These are phyloP conservation scores for Huntiella savannae DNA, from an alignment of 2,329 filamentous ascomycete species.

Conservation along the genomic window DNA sequence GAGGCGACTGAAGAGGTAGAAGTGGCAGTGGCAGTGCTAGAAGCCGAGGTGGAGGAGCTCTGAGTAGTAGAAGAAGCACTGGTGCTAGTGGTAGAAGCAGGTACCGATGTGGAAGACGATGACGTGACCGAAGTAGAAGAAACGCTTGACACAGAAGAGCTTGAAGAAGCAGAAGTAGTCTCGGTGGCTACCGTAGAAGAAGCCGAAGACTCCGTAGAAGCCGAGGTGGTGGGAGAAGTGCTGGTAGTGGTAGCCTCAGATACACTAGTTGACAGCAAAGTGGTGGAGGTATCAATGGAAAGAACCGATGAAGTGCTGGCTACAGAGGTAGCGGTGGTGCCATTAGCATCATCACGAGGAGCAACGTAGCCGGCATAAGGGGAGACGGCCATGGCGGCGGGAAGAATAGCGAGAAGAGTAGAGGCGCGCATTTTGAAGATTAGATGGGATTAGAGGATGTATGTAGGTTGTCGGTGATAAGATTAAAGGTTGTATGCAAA, in stretches of 20 bases:
- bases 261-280: slow-evolving; percentile 19
- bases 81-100: neutral
- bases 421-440: neutral
- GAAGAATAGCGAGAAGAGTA: neutral
- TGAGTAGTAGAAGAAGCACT: neutral
- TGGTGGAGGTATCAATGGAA: neutral
- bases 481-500: no score
- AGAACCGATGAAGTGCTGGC: no score
- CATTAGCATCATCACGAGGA: slow-evolving; percentile 14
- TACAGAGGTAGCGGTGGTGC: slow-evolving; percentile 17
- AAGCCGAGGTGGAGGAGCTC: neutral
- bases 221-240: slow-evolving; percentile 9
- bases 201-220: slow-evolving; percentile 9
- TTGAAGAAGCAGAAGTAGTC: neutral
- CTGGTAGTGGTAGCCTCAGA: slow-evolving; percentile 15
- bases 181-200: neutral
- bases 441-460: no score
- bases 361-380: no score
- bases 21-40: neutral
- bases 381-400: neutral
- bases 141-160: neutral
- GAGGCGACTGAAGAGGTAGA: neutral
- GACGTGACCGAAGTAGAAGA: neutral
- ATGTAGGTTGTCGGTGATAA: neutral
- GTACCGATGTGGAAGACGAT: neutral